phyloP scores from a whole-genome alignment of 495 filamentous ascomycete species.

The Daldinia vernicosa region DNA sequence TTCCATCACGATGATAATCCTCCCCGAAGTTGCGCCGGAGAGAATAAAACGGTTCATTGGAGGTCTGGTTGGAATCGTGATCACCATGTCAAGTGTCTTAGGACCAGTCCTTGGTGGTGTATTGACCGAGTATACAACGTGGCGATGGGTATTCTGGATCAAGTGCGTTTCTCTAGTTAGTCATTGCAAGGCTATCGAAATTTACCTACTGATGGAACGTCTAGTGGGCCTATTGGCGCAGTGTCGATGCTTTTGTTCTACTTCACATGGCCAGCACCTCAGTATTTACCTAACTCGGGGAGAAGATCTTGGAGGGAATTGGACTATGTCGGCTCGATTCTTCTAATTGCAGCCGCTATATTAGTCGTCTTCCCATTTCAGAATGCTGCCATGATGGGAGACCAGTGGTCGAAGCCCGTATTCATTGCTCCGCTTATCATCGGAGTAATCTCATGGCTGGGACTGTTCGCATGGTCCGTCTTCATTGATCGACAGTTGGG shows the following conservation, averaged over 20 bases:
- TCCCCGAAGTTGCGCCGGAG: constrained; percentile 59
- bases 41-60: constrained; percentile 49
- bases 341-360: constrained; percentile 64
- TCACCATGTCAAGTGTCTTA: constrained; percentile 51
- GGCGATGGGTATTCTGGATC: constrained; percentile 62
- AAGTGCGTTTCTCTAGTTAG: constrained; percentile 52
- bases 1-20: constrained; percentile 62
- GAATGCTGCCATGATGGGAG: constrained; percentile 55
- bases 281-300: constrained; percentile 46
- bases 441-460: constrained; percentile 53
- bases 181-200: background rate
- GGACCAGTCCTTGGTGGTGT: constrained; percentile 59
- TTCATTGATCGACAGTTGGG: constrained; percentile 42
- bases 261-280: constrained; percentile 54
- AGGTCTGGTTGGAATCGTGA: constrained; percentile 45
- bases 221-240: constrained; percentile 59
- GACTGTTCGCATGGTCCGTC: constrained; percentile 56
- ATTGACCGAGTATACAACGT: constrained; percentile 49
- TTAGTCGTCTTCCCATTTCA: constrained; percentile 69
- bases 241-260: constrained; percentile 58
- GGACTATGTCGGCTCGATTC: constrained; percentile 63
- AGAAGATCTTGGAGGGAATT: constrained; percentile 56
- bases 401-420: constrained; percentile 50
- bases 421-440: constrained; percentile 58
- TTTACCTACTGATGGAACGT: constrained; percentile 7